Conservation (phyloP, 768 basidiomycete species). For the Boletus sensibilis region DNA sequence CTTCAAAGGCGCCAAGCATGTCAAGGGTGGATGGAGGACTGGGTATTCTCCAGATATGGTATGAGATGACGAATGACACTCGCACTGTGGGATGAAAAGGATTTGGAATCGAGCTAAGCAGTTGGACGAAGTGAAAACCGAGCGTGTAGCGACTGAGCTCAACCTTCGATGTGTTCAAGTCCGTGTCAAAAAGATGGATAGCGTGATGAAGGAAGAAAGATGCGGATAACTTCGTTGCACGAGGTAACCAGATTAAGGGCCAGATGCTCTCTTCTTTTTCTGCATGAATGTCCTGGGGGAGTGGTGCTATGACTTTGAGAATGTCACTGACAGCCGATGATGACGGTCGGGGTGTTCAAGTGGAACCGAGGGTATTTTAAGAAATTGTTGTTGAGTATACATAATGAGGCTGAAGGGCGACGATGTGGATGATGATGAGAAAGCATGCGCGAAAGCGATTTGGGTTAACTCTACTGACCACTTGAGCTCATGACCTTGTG, state of each 20-base stretch:
- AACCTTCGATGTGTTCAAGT: neutral
- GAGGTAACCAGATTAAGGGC: neutral
- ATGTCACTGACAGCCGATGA: neutral
- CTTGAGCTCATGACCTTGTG: constrained; percentile 15
- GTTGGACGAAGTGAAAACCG: neutral
- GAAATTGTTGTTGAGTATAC: neutral
- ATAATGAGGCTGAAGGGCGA: neutral
- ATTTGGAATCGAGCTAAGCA: neutral
- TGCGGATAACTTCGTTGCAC: neutral
- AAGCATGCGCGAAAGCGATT: neutral
- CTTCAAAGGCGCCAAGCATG: neutral
- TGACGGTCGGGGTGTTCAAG: neutral
- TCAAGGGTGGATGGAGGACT: neutral
- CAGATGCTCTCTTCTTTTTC: neutral
- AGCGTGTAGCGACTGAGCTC: neutral
- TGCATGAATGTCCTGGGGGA: neutral
- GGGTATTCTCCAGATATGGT: neutral
- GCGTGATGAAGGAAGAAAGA: neutral
- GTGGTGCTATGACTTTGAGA: neutral
- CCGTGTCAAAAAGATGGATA: neutral
- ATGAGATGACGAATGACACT: neutral
- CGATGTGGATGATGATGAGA: neutral
- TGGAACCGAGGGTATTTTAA: neutral
- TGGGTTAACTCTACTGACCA: neutral
- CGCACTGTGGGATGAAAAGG: neutral